These are phyloP conservation scores for Cercospora sojina DNA, from an alignment of 2,329 filamentous ascomycete genomes.

Conservation along the genomic window DNA sequence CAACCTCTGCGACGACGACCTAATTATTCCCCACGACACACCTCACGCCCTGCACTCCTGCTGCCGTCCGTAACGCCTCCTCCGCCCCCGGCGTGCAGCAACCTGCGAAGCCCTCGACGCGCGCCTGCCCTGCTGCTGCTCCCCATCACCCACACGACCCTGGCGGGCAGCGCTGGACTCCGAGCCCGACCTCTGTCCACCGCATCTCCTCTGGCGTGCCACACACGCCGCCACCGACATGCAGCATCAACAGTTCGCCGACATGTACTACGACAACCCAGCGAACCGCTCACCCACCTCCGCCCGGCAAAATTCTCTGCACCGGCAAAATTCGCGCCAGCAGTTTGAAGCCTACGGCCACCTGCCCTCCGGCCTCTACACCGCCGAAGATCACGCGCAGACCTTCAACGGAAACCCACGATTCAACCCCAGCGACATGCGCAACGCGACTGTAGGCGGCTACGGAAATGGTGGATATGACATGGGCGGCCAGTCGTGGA, in stretches of 20 bases:
- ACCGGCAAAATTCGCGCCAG: constrained; percentile 72
- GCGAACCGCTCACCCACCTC: constrained; percentile 68
- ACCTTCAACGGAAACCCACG: constrained; percentile 51
- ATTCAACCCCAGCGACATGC: constrained; percentile 55
- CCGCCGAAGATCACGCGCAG: constrained; percentile 63
- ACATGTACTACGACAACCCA: constrained; percentile 73
- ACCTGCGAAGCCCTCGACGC: neutral
- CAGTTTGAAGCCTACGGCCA: constrained; percentile 69
- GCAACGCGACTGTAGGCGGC: constrained; percentile 57
- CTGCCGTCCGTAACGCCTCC: neutral
- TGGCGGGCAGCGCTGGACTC: neutral
- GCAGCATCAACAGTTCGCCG: constrained; percentile 43
- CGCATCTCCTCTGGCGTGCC: constrained; percentile 13
- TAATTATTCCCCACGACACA: neutral
- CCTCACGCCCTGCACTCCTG: neutral
- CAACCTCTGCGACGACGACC: neutral
- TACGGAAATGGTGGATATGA: constrained; percentile 69
- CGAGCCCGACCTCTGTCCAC: constrained; percentile 1
- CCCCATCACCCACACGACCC: neutral
- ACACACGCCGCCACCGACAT: constrained; percentile 16
- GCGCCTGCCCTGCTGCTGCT: constrained; percentile 1
- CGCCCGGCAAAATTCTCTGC: constrained; percentile 63
- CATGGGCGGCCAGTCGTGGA: constrained; percentile 74
- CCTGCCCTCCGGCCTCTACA: constrained; percentile 67
- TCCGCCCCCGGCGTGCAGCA: neutral